phyloP scores from a whole-genome alignment of 2,329 filamentous ascomycete genomes.

The Cryphonectria radicalis region DNA sequence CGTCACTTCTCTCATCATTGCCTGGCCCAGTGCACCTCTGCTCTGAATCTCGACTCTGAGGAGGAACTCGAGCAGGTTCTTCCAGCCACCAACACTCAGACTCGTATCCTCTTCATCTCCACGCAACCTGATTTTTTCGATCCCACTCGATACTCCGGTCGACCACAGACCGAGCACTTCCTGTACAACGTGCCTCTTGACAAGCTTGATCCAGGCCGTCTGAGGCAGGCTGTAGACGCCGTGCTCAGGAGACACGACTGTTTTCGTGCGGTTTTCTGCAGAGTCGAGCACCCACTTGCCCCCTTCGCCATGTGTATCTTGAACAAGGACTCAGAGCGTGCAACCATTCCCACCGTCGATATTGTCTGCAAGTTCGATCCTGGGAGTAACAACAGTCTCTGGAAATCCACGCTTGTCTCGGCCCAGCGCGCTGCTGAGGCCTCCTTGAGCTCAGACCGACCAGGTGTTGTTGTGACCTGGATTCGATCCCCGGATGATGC shows the following conservation, averaged over 20 bases:
- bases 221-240: slow-evolving; percentile 25
- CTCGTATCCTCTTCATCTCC: not conserved
- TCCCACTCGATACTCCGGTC: slow-evolving; percentile 21
- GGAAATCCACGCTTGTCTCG: not conserved
- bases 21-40: not conserved
- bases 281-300: slow-evolving; percentile 26
- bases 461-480: not conserved
- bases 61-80: not conserved
- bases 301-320: slow-evolving; percentile 27
- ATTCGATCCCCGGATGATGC: not conserved
- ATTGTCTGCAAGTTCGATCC: not conserved
- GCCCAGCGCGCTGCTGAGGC: not conserved
- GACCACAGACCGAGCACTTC: slow-evolving; percentile 27
- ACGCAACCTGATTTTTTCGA: slow-evolving; percentile 8
- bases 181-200: slow-evolving; percentile 26
- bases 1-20: not conserved
- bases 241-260: slow-evolving; percentile 26
- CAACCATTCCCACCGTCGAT: not conserved
- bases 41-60: not conserved
- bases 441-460: not conserved
- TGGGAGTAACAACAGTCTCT: not conserved
- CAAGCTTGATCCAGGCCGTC: slow-evolving; percentile 21
- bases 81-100: not conserved
- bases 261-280: slow-evolving; percentile 28
- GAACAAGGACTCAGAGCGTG: no score